Evolutionary conservation across 2,329 filamentous ascomycete species (phyloP), one percentile per base, ranked within the genome.

Genomic region (Neonectria neomacrospora): DNA sequence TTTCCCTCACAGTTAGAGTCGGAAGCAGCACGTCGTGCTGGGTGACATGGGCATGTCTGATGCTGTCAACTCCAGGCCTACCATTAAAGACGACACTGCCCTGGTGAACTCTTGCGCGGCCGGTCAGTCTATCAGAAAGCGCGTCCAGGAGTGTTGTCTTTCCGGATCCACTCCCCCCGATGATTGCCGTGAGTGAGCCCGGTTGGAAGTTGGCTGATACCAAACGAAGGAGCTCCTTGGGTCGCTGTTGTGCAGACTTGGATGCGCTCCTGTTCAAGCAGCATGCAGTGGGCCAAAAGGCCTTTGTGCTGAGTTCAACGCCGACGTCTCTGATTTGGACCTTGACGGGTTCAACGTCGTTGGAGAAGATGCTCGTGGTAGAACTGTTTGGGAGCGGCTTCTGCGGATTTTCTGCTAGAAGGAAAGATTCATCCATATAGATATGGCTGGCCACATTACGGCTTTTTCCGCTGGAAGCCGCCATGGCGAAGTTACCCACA

Each of bases 21-120:
- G 90, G 88, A 1, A 93, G 80, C 1, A 93, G 80, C n/a, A 92
- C 83, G 71, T 93, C 91, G 69, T 92, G 88, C 73, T 93, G 89
- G 82, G 90, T 90, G n/a, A 91, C 90, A 80, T 93, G 91, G 58
- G 88, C 85, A 74, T 88, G 85, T 58, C 88, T 79, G 52, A 90
- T 79, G 59, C 79, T 80, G 23, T 82, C 77, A 11, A 87, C 79
- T 6, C 86, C 82, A 18, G 79, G 67, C 34, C 78, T 75, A 1
- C 84, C 85, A 73, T 92, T 92, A 78, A 91, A 92, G 0, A 82
- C 83, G 0, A 83, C 83, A 3, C 74, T 76, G 1, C 90, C 90
- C 10, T 81, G 79, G 48, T 85, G 82, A 3, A 77, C 74, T 28
- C 86, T 73, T 12, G 82, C 76, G 1, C 79, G 76, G 67, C 84